Evolutionary conservation across 768 basidiomycete species (phyloP), one percentile per base, ranked within the genome.

Genomic region (Termitomyces sp.): DNA sequence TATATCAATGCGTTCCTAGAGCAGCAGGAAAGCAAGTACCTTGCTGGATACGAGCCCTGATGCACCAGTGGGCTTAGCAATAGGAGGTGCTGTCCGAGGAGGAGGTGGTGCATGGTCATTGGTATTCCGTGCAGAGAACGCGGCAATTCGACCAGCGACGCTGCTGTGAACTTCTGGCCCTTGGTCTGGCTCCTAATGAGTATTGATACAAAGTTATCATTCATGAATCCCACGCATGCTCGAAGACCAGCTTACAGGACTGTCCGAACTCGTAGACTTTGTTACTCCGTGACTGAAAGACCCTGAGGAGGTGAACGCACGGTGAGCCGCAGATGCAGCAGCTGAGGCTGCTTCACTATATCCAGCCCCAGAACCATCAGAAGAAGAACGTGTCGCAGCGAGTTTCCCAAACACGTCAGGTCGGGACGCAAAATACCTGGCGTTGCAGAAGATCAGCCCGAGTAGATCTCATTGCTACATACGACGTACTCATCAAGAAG

Each of bases 401-500:
- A 55, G 21, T 58, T 60, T 65, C n/a, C 75, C 72, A 22, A 85
- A 73, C 32, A 88, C 72, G 55, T 87, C 85, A 41, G 86, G 87
- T 42, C 88, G 84, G 28, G 86, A 80, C 44, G 80, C 72, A 69
- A 90, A 90, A 71, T 90, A 90, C 62, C 88, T 90, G 66, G 41
- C 37, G 30, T 35, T 11, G 19, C 32, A 53, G 37, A 6, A 37
- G 41, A 45, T 41, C 11, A 22, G 42, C 14, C 19, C 9, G 19
- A 28, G 40, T 49, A 15, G 22, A 37, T 44, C 32, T 9, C 44
- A 38, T 51, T 4, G n/a, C 17, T n/a, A 22, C 9, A 48, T 10
- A 45, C 51, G 32, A 68, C 76, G 71, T 68, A 90, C 90, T 92
- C 90, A 66, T 92, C 90, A 35, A 92, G 73, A 22, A 92, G 78